These are phyloP conservation scores for Clarireedia monteithiana DNA, from an alignment of 2,329 filamentous ascomycete genomes.

Conservation along the genomic window DNA sequence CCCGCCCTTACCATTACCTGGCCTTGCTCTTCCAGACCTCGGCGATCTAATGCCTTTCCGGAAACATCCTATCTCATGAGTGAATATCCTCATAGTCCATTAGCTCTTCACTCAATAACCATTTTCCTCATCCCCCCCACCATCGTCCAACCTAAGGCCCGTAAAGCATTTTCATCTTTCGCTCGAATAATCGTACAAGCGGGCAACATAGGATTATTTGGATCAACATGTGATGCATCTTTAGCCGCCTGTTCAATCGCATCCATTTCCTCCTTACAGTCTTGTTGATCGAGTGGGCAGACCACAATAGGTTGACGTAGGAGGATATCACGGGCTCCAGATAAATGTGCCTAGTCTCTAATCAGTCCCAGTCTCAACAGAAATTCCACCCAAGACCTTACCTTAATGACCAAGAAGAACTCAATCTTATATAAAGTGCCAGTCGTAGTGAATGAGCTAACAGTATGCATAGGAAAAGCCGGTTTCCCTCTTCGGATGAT, in stretches of 20 bases:
- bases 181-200: conserved; percentile 74
- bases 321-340: conserved; percentile 78
- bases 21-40: no score
- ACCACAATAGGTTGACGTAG: conserved; percentile 92
- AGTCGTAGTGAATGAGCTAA: conserved; percentile 86
- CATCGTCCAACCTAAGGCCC: conserved; percentile 54
- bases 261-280: conserved; percentile 97
- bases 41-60: background rate
- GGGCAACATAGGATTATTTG: conserved; percentile 88
- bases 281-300: conserved; percentile 88
- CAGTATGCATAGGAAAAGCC: conserved; percentile 81
- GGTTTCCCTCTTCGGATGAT: conserved; percentile 78
- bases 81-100: background rate
- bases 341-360: conserved; percentile 67
- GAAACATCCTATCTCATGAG: background rate
- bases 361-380: conserved; percentile 2
- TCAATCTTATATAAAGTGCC: conserved; percentile 97
- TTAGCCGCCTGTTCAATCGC: conserved; percentile 94
- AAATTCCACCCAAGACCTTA: conserved; percentile 32
- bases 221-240: conserved; percentile 81
- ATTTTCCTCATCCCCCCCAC: conserved; percentile 59
- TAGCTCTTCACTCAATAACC: conserved; percentile 48
- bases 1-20: no score
- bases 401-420: conserved; percentile 92
- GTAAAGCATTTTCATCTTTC: conserved; percentile 59